phyloP scores from a whole-genome alignment of 176 grass and related monocot species.

The Melocanna baccifera region DNA sequence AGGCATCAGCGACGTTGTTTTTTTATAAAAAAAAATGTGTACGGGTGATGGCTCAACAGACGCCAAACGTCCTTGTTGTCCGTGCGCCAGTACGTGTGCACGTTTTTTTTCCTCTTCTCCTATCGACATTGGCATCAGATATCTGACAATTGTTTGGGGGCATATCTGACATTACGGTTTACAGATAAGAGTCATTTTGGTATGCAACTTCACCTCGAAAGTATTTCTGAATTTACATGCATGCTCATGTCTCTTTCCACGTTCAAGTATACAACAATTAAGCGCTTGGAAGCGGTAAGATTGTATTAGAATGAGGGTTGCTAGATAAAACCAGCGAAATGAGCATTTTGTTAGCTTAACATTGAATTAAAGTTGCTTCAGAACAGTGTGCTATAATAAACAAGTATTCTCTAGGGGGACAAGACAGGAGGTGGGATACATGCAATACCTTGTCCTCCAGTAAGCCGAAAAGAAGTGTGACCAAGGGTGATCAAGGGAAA shows the following conservation, averaged over 20 bases:
- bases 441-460: not conserved
- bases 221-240: not conserved
- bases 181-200: not conserved
- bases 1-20: not conserved
- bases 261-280: too few relatives aligned
- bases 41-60: slow-evolving; percentile 25
- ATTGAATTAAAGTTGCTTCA: slow-evolving; percentile 7
- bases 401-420: not conserved
- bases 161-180: not conserved
- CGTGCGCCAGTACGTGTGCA: not conserved
- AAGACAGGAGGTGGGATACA: not conserved
- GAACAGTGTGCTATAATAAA: not conserved
- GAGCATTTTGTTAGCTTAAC: not conserved
- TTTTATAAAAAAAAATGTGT: not conserved
- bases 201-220: not conserved
- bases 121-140: slow-evolving; percentile 20
- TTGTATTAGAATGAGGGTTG: too few relatives aligned
- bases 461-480: not conserved
- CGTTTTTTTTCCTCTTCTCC: not conserved
- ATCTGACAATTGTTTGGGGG: slow-evolving; percentile 25
- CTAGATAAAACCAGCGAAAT: not conserved
- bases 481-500: not conserved
- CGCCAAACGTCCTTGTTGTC: slow-evolving; percentile 12
- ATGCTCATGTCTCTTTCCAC: too few relatives aligned
- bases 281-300: not conserved